Percentiles rank a stretch among this genome's conserved stretches.
Evolutionary conservation across 805 yeast species (phyloP).

Genomic region (Saccharomyces paradoxus): DNA sequence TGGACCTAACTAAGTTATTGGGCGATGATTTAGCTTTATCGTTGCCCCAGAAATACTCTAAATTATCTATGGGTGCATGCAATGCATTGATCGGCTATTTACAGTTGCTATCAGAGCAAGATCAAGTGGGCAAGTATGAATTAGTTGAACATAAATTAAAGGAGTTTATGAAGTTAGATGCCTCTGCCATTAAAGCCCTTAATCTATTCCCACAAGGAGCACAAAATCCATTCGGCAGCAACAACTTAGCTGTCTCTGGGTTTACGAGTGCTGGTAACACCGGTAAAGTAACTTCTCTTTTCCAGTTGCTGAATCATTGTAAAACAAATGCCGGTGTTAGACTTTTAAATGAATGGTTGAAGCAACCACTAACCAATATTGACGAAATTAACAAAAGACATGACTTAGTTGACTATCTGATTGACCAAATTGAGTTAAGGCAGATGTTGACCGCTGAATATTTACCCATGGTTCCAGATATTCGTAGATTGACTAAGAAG

Average conservation of each 20-base stretch:
- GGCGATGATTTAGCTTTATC: conserved; percentile 37
- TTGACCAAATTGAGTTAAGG: conserved; percentile 62
- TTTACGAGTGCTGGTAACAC: conserved; percentile 25
- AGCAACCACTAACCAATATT: conserved; percentile 78
- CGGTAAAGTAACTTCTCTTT: conserved; percentile 51
- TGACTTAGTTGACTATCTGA: conserved; percentile 59
- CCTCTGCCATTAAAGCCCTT: conserved; percentile 80
- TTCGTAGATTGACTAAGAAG: conserved; percentile 66
- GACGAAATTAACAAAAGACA: conserved; percentile 60
- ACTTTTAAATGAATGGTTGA: conserved; percentile 85
- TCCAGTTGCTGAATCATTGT: conserved; percentile 80
- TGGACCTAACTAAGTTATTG: conserved; percentile 67
- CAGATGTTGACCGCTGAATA: conserved; percentile 58
- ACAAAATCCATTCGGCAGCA: conserved; percentile 9
- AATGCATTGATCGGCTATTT: conserved; percentile 62
- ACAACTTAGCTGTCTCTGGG: conserved; percentile 5
- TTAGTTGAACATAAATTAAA: conserved; percentile 61
- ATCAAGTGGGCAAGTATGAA: conserved; percentile 45
- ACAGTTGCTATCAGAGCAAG: conserved; percentile 49
- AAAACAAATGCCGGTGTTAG: conserved; percentile 86
- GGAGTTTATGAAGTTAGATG: conserved; percentile 84
- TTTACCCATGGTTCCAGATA: conserved; percentile 71
- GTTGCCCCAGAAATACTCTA: conserved; percentile 23
- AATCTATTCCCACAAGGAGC: conserved; percentile 64
- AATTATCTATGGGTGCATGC: conserved; percentile 24